These are phyloP conservation scores for Royoungia palumana DNA, from an alignment of 768 basidiomycete genomes.

Conservation along the genomic window DNA sequence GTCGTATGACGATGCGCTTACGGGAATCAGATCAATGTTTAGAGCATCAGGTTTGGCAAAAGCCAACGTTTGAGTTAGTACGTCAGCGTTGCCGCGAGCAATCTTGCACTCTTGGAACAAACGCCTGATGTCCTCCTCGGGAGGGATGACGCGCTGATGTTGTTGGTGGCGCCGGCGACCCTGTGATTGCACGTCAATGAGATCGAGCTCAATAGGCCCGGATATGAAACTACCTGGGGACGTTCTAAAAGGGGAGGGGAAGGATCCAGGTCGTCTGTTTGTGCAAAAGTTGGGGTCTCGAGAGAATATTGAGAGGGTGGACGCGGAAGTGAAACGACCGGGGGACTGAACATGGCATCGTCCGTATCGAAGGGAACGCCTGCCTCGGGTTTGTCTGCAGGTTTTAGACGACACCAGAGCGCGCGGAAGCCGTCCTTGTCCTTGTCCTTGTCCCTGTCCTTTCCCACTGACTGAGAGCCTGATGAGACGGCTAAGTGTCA, in stretches of 20 bases:
- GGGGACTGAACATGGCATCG: slow-evolving; percentile 78
- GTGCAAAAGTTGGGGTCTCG: slow-evolving; percentile 37
- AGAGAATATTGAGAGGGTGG: slow-evolving; percentile 28
- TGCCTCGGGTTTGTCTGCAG: slow-evolving; percentile 76
- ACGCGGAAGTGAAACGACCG: slow-evolving; percentile 37
- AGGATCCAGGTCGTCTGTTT: slow-evolving; percentile 29
- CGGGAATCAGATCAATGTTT: slow-evolving; percentile 62
- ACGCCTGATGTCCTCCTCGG: slow-evolving; percentile 80
- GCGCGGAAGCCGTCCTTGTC: slow-evolving; percentile 57
- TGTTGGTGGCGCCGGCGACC: slow-evolving; percentile 18
- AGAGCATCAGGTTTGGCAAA: slow-evolving; percentile 71
- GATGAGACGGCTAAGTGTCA: background rate
- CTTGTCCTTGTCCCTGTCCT: slow-evolving; percentile 30
- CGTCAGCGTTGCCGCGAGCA: slow-evolving; percentile 72
- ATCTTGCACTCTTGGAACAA: slow-evolving; percentile 84
- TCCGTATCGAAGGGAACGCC: slow-evolving; percentile 77
- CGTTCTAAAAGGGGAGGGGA: slow-evolving; percentile 27
- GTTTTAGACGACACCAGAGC: slow-evolving; percentile 80
- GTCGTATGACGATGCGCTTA: slow-evolving; percentile 28
- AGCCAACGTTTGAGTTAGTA: slow-evolving; percentile 69
- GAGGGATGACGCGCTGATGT: slow-evolving; percentile 51
- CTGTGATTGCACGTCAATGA: slow-evolving; percentile 5
- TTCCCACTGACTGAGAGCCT: slow-evolving; percentile 22
- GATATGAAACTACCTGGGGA: slow-evolving; percentile 11
- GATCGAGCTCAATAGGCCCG: background rate